Percentiles rank a stretch among this genome's conserved stretches.
These are phyloP conservation scores for Aspergillus pseudoterreus DNA, from an alignment of 2,329 filamentous ascomycete species.

Conservation along the genomic window DNA sequence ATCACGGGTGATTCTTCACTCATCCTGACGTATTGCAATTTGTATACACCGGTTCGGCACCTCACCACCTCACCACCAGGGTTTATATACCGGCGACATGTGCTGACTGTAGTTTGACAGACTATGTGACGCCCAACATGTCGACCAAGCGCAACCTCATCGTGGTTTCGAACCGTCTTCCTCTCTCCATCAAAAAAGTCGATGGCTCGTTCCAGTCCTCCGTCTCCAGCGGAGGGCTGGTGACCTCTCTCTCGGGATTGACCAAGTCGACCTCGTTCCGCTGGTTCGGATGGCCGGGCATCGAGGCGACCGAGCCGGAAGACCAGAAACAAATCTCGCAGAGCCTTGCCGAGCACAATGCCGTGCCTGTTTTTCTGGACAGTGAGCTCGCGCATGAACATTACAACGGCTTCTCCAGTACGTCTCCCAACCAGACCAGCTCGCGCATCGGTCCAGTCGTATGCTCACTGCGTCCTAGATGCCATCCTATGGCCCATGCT, in stretches of 20 bases:
- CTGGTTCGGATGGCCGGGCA: constrained; percentile 95
- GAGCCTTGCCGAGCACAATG: constrained; percentile 73
- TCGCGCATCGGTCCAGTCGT: not conserved
- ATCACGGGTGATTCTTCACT: not conserved
- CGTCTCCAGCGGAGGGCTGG: constrained; percentile 87
- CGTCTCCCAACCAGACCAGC: constrained; percentile 24
- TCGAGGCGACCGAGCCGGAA: constrained; percentile 71
- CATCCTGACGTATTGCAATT: not conserved
- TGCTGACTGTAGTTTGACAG: too few species aligned
- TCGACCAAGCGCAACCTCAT: constrained; percentile 41
- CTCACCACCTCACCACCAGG: not conserved
- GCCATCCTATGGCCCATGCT: constrained; percentile 95
- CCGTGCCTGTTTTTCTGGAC: constrained; percentile 81
- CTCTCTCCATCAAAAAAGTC: constrained; percentile 83
- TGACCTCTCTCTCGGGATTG: constrained; percentile 82
- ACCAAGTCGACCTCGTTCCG: constrained; percentile 86
- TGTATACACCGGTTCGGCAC: not conserved
- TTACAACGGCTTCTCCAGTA: constrained; percentile 96
- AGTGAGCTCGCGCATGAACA: constrained; percentile 85
- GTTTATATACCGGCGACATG: not conserved
- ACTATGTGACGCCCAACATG: not conserved
- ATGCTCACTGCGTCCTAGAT: constrained; percentile 49
- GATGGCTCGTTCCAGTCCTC: constrained; percentile 79
- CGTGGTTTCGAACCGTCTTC: constrained; percentile 85
- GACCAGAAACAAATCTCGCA: constrained; percentile 68